These are phyloP conservation scores for Lentinus polychrous DNA, from an alignment of 1,284 basidiomycete genomes.

Conservation along the genomic window DNA sequence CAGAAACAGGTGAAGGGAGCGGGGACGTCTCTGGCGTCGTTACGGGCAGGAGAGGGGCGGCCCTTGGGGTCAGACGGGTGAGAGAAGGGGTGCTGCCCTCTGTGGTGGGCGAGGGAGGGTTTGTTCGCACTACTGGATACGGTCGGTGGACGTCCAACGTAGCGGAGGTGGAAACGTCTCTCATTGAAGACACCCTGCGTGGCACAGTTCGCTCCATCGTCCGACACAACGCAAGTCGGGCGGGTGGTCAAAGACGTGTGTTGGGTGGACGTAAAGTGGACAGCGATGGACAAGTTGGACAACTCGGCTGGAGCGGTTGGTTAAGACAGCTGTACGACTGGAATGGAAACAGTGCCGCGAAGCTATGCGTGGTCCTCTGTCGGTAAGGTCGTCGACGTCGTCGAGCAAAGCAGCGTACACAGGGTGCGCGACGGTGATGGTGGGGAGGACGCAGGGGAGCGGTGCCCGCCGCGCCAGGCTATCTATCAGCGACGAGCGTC, in stretches of 20 bases:
- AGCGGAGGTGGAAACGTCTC: slow-evolving; percentile 21
- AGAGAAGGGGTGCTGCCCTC: slow-evolving; percentile 18
- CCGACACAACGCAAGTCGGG: background rate
- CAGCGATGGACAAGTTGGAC: background rate
- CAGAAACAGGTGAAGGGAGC: slow-evolving; percentile 14
- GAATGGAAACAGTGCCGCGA: slow-evolving; percentile 4
- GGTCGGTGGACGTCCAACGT: slow-evolving; percentile 34
- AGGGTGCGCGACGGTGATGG: slow-evolving; percentile 2
- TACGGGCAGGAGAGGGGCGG: slow-evolving; percentile 30
- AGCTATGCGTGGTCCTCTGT: slow-evolving; percentile 9
- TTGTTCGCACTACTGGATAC: slow-evolving; percentile 31
- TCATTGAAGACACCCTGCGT: slow-evolving; percentile 24
- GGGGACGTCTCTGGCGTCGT: slow-evolving; percentile 21
- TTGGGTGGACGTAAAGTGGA: background rate
- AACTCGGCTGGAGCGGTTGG: background rate
- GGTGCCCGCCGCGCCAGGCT: slow-evolving; percentile 6
- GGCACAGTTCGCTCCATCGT: slow-evolving; percentile 14
- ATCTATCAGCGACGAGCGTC: background rate
- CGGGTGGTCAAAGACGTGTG: background rate
- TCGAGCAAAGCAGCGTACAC: slow-evolving; percentile 13
- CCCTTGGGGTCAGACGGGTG: slow-evolving; percentile 25
- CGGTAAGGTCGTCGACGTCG: slow-evolving; percentile 11
- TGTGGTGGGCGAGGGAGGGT: slow-evolving; percentile 27
- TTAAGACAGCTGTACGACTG: background rate
- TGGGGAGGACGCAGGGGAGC: background rate